Base-by-base conservation (phyloP, 2,329 filamentous ascomycete genomes). In the Hypoxylon sp. region DNA sequence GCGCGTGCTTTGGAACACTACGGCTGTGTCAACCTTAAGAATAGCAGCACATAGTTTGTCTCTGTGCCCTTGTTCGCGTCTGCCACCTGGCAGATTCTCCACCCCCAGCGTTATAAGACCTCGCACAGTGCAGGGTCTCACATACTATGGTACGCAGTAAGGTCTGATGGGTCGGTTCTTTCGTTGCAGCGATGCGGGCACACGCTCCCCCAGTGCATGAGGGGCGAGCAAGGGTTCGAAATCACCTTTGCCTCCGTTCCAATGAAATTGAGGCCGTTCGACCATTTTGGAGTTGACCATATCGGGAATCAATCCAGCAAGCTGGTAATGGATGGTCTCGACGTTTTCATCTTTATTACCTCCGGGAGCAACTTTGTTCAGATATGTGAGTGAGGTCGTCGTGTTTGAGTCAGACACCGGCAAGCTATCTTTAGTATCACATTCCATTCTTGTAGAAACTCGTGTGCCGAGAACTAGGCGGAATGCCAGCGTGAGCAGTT, bases 241-340 rank as follows among this genome's bases (percentile, higher is more conserved):
- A 57, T 68, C 71, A 67, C 61, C 65, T 62, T 68, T 63, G 65
- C 60, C 48, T 68, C 56, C 59, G 64, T 68, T 63, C 73, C 72
- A 75, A 75, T 75, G 57, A 73, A 51, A 68, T 60, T 22, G 54
- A 70, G 64, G 69, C 53, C 61, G 62, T 56, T 72, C 63, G 72
- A 75, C 73, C 58, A 59, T 74, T 75, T 75, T 71, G 73, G 72
- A 73, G 73, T 72, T 75, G 70, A 70, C 73, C 72, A 70, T 69
- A 73, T 75, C 72, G 68, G 73, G 73, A 74, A 70, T 64, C 65
- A 68, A 67, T 69, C 67, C 64, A 64, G 61, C 55, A 40, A 32
- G 53, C 55, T 67, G 64, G 64, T 67, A 62, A 58, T 67, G 61
- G 61, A 40, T 58, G 57, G 56, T 58, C 55, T 67, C 48, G 65